Percentiles rank a stretch among this genome's conserved stretches.
phyloP scores from a whole-genome alignment of 257 asterid species.

The Solanum boliviense region DNA sequence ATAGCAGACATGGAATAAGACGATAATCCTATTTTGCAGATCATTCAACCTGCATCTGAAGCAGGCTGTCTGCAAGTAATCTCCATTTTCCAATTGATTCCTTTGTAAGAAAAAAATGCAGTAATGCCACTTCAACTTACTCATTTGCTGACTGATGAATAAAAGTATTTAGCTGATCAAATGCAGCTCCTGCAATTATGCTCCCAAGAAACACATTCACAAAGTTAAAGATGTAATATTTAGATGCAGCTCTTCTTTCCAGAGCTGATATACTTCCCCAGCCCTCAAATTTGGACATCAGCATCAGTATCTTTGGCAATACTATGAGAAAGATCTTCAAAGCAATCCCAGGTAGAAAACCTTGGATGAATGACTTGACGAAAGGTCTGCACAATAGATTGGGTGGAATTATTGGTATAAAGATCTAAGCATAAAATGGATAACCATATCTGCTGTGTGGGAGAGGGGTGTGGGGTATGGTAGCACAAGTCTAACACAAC shows the following conservation, averaged over 20 bases:
- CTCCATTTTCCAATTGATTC: not conserved
- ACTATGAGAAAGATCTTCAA: conserved; percentile 82
- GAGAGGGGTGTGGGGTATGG: not conserved
- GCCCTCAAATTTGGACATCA: conserved; percentile 91
- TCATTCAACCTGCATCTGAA: not conserved
- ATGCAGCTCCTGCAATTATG: conserved; percentile 79
- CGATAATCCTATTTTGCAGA: not conserved
- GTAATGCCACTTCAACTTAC: conserved; percentile 32
- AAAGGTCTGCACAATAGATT: conserved; percentile 40
- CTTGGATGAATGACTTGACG: conserved; percentile 91
- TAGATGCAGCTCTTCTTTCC: conserved; percentile 70
- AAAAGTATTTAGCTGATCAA: conserved; percentile 66
- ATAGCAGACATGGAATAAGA: not conserved
- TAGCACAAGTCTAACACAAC: not conserved
- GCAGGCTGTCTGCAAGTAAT: not conserved
- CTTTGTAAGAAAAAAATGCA: not conserved
- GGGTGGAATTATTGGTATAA: not conserved
- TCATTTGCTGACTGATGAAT: conserved; percentile 55
- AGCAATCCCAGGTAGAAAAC: conserved; percentile 90
- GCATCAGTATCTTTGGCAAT: conserved; percentile 71
- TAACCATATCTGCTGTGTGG: not conserved
- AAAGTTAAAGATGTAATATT: conserved; percentile 69
- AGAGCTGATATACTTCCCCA: conserved; percentile 56
- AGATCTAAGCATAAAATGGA: not conserved
- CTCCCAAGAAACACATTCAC: conserved; percentile 83